Evolutionary conservation across 1,284 basidiomycete species (phyloP).

Genomic region (Vanrija sp.): DNA sequence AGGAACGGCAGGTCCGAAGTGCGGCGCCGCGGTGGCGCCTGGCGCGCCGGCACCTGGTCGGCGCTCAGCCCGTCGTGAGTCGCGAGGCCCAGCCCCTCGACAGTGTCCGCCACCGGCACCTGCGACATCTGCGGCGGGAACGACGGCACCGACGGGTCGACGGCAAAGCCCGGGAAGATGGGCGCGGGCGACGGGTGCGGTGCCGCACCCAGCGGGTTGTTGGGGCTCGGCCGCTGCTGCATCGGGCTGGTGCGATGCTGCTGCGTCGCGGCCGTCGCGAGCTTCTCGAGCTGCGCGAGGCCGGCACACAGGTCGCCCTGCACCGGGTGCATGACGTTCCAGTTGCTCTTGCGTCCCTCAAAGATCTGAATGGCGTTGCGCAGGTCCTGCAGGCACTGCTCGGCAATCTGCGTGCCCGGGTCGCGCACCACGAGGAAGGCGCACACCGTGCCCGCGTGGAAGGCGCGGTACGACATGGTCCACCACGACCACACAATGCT

Average conservation of each 20-base stretch:
- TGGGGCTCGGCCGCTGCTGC: neutral
- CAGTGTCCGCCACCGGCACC: too few species aligned
- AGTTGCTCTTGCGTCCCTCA: slow-evolving; percentile 35
- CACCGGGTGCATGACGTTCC: slow-evolving; percentile 45
- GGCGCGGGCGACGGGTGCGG: neutral
- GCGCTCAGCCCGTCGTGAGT: too few species aligned
- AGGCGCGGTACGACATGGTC: slow-evolving; percentile 45
- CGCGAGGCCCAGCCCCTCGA: too few species aligned
- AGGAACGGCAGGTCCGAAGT: slow-evolving; percentile 6
- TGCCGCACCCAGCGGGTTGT: neutral
- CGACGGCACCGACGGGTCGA: slow-evolving; percentile 7
- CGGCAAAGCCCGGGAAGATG: slow-evolving; percentile 9
- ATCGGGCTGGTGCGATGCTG: slow-evolving; percentile 6
- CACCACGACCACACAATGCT: slow-evolving; percentile 48
- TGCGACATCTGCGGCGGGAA: neutral
- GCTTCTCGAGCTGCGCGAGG: slow-evolving; percentile 41
- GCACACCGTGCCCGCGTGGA: slow-evolving; percentile 48
- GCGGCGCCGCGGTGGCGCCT: neutral
- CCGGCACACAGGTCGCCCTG: slow-evolving; percentile 44
- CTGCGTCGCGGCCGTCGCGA: slow-evolving; percentile 28
- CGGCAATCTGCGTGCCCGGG: slow-evolving; percentile 37
- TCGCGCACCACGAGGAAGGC: slow-evolving; percentile 47
- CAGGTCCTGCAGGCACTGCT: slow-evolving; percentile 40
- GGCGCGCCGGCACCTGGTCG: too few species aligned
- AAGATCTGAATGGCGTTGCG: slow-evolving; percentile 42